Evolutionary conservation across 2,329 filamentous ascomycete species (phyloP).

Genomic region (Cytospora piceicola): DNA sequence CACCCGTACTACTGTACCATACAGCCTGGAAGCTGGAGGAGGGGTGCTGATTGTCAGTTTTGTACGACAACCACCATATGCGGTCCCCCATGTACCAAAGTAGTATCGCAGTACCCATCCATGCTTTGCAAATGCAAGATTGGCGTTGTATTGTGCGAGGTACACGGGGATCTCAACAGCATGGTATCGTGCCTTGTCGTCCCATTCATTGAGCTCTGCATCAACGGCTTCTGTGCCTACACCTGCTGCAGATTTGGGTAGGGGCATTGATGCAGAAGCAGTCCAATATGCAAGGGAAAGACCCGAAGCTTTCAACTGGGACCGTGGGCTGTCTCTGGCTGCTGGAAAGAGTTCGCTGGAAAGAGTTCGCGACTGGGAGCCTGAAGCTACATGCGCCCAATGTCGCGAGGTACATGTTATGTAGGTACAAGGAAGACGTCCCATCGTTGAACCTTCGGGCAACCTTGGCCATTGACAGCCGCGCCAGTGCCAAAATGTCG

Average conservation of each 20-base stretch:
- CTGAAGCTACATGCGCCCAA: conserved; percentile 6
- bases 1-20: not conserved
- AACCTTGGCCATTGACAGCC: conserved; percentile 10
- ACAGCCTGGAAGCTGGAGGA: not conserved
- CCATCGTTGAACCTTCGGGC: not conserved
- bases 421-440: not conserved
- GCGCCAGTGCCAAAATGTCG: conserved; percentile 8
- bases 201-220: conserved; percentile 11
- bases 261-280: conserved; percentile 12
- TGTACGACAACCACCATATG: not conserved
- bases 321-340: conserved; percentile 12
- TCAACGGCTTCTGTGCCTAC: conserved; percentile 9
- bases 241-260: conserved; percentile 1
- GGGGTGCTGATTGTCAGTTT: conserved; percentile 3
- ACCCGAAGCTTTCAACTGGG: conserved; percentile 18
- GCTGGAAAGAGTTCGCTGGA: conserved; percentile 3
- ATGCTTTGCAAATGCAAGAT: conserved; percentile 21
- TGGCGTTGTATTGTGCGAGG: conserved; percentile 15
- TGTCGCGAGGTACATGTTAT: not conserved
- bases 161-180: conserved; percentile 12
- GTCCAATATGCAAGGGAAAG: conserved; percentile 20
- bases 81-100: not conserved
- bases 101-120: not conserved
- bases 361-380: conserved; percentile 5
- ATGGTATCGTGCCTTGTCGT: conserved; percentile 17